Conservation (phyloP, 768 basidiomycete species). For the Cyclocybe aegerita region DNA sequence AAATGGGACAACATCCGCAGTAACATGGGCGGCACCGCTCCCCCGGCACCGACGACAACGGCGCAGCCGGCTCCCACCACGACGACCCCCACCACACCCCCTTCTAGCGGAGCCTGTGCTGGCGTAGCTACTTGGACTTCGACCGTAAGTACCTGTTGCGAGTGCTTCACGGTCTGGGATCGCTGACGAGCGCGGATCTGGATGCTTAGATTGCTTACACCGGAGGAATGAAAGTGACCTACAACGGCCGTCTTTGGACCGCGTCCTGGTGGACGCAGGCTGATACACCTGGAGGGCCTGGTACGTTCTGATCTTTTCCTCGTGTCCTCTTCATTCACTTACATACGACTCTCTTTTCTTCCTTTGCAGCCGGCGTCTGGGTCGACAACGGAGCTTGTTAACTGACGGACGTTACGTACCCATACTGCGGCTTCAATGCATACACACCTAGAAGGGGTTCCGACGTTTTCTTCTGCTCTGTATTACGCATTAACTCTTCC, state of each 20-base stretch:
- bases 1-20: slow-evolving; percentile 70
- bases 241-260: slow-evolving; percentile 58
- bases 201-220: slow-evolving; percentile 37
- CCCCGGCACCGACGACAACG: slow-evolving; percentile 13
- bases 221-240: slow-evolving; percentile 45
- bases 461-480: too few species aligned
- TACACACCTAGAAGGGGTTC: too few species aligned
- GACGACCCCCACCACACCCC: slow-evolving; percentile 20
- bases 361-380: slow-evolving; percentile 51
- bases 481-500: too few species aligned
- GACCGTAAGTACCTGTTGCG: slow-evolving; percentile 22
- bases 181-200: not conserved
- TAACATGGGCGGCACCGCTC: slow-evolving; percentile 48
- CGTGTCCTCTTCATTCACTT: not conserved
- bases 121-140: slow-evolving; percentile 51
- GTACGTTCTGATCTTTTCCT: slow-evolving; percentile 26
- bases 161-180: not conserved
- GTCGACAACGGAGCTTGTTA: slow-evolving; percentile 47
- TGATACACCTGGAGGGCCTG: slow-evolving; percentile 52
- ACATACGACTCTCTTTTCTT: slow-evolving; percentile 2
- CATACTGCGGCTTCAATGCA: too few species aligned
- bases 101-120: too few species aligned
- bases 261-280: slow-evolving; percentile 65
- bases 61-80: slow-evolving; percentile 13
- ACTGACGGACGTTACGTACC: not conserved